Evolutionary conservation across 2,329 filamentous ascomycete genomes (phyloP).

Genomic region (Aspergillus udagawae): DNA sequence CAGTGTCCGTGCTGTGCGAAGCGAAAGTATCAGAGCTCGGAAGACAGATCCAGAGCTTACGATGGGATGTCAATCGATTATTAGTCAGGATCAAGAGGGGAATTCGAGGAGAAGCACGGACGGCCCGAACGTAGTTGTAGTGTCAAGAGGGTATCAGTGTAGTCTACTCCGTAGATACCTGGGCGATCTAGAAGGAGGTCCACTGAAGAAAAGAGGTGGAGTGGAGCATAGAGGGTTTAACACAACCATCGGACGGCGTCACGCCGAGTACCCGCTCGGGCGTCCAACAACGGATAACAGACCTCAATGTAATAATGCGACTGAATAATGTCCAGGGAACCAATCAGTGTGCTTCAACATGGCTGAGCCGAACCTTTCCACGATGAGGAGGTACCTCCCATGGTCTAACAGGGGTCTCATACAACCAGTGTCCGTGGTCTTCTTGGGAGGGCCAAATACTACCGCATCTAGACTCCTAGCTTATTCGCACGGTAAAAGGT

Average conservation of each 20-base stretch:
- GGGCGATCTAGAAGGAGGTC: neutral
- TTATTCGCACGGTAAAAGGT: neutral
- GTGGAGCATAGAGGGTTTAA: neutral
- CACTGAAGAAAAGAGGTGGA: neutral
- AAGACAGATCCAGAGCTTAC: neutral
- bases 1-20: neutral
- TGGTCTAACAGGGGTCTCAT: neutral
- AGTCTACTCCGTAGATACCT: neutral
- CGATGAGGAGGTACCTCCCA: neutral
- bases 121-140: neutral
- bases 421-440: neutral
- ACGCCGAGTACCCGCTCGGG: constrained; percentile 10
- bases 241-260: neutral
- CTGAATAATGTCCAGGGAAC: neutral
- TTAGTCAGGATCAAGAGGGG: neutral
- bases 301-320: neutral
- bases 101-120: neutral
- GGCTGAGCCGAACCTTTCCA: neutral
- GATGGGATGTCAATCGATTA: neutral
- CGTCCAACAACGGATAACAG: neutral
- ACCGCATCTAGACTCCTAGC: neutral
- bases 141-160: neutral
- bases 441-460: neutral
- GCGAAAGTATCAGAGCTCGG: neutral
- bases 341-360: neutral